Evolutionary conservation across 495 filamentous ascomycete genomes (phyloP), one percentile per base, ranked within the genome.

Genomic region (Extremus antarcticus): DNA sequence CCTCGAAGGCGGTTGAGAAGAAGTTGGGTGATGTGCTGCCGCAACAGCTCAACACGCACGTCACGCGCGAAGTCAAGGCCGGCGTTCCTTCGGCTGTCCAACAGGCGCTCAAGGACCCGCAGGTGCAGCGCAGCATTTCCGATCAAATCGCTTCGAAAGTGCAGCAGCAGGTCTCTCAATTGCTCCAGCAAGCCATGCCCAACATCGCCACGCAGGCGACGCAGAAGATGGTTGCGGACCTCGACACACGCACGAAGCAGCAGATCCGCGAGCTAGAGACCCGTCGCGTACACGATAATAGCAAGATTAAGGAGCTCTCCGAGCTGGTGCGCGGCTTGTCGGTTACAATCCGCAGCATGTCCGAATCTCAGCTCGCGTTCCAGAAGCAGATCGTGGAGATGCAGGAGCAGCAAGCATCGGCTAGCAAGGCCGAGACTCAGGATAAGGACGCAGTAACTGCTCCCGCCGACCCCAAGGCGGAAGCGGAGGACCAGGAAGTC

Each of bases 301-400:
- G 72, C 29, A 94, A 94, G 74, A 86, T 96, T 55, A 87, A 95
- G 46, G 80, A 90, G 59, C 78, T 98, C 57, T 84, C 84, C 16
- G 71, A 75, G 3, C 76, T 87, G 22, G 83, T 95, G 10, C 80
- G 77, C 32, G 73, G 78, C 43, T 74, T 96, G 53, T 78, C 83
- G 15, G 80, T 85, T 54, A 88, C 83, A 9, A 76, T 97, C 23
- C 75, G 81, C 25, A 73, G 80, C 8, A 82, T 95, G 78, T 80
- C 81, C 10, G 72, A 78, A 3, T 74, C 77, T 2, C 85, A 88
- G 66, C 65, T 74, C 0, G 76, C 79, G 40, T 78, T 84, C 50
- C 83, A 85, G 66, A 73, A 70, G 24, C 76, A 83, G 63, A 71
- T 84, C 46, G 63, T 80, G 19, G 77, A 78, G 56, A 25, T 66